Evolutionary conservation across 176 grass and related monocot species (phyloP).

Genomic region (Canna indica): DNA sequence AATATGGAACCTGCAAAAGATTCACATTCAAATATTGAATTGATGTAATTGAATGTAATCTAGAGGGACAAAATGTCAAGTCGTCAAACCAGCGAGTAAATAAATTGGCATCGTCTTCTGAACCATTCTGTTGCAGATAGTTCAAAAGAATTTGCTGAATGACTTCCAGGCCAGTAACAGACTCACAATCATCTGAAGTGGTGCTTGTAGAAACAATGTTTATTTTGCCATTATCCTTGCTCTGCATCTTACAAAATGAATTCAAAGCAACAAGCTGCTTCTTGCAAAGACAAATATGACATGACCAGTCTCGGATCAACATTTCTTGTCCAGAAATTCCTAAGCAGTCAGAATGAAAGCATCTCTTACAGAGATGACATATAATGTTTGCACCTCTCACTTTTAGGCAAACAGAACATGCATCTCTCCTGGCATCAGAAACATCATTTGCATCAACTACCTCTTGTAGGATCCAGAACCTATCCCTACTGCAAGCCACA

Average conservation of each 20-base stretch:
- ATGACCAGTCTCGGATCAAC: constrained; percentile 49
- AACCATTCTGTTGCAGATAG: constrained; percentile 77
- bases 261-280: constrained; percentile 67
- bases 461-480: constrained; percentile 84
- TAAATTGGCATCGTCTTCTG: constrained; percentile 73
- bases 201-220: constrained; percentile 29
- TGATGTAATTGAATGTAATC: neutral
- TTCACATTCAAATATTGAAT: neutral
- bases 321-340: constrained; percentile 60
- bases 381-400: constrained; percentile 62
- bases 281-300: constrained; percentile 76
- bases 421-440: constrained; percentile 42
- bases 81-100: constrained; percentile 77
- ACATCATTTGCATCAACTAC: constrained; percentile 36
- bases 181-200: constrained; percentile 36
- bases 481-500: constrained; percentile 51
- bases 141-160: constrained; percentile 84
- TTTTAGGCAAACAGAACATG: constrained; percentile 76
- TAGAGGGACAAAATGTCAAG: neutral
- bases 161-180: constrained; percentile 43
- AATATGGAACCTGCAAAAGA: constrained; percentile 70
- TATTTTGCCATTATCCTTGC: constrained; percentile 58
- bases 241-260: constrained; percentile 60
- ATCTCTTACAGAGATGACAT: constrained; percentile 63
- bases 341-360: constrained; percentile 94